Evolutionary conservation across 2,329 filamentous ascomycete species (phyloP).

Genomic region (Dendrostoma leiphaemia): DNA sequence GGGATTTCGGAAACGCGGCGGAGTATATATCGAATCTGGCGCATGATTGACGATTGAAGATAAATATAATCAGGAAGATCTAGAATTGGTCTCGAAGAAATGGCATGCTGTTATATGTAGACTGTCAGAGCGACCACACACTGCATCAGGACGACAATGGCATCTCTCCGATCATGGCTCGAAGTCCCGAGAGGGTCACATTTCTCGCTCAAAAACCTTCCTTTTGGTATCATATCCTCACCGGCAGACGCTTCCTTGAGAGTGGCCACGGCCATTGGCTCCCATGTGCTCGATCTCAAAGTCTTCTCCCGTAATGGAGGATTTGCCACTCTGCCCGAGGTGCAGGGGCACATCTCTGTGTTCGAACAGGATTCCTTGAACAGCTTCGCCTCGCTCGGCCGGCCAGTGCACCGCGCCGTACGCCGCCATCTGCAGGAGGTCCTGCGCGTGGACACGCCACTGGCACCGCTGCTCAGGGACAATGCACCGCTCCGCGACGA

Average conservation of each 20-base stretch:
- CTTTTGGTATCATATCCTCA: constrained; percentile 78
- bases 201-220: constrained; percentile 78
- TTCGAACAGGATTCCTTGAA: constrained; percentile 59
- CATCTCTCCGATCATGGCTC: constrained; percentile 26
- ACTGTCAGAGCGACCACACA: neutral
- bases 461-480: constrained; percentile 33
- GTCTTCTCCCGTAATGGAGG: constrained; percentile 51
- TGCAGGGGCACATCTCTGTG: constrained; percentile 19
- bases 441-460: constrained; percentile 51
- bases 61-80: neutral
- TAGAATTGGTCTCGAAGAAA: neutral
- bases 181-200: constrained; percentile 32
- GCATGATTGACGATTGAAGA: too few species aligned
- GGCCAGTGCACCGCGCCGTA: constrained; percentile 66
- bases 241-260: constrained; percentile 53
- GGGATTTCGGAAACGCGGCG: too few species aligned
- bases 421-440: constrained; percentile 66
- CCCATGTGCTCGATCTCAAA: constrained; percentile 67
- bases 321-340: constrained; percentile 27
- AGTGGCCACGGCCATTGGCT: constrained; percentile 70
- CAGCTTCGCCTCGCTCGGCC: constrained; percentile 68
- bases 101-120: neutral
- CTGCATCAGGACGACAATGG: neutral
- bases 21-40: too few species aligned
- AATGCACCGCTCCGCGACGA: constrained; percentile 31